Evolutionary conservation across 192 early-diverging fungal genomes (phyloP), one percentile per base, ranked within the genome.

Genomic region (Backusella luteola): DNA sequence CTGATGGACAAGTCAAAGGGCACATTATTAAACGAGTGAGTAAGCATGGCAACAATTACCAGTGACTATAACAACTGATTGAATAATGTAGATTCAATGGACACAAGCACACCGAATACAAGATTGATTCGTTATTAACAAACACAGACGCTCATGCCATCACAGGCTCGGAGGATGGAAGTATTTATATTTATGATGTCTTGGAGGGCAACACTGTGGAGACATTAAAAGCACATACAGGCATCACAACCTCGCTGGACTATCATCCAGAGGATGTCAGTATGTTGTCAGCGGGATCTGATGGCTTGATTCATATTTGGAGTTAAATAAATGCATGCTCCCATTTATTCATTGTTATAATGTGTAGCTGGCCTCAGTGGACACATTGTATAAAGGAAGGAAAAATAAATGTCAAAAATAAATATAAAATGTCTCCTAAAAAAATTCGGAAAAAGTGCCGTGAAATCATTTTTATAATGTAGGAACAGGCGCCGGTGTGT

Each of bases 111-210:
- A 76, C 71, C 26, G 79, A 91, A 69, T 98, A 97, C 81, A 89
- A 93, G 35, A 84, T 97, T 34, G 88, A 85, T 19, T 92, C 93
- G 35, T 86, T 89, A 44, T 80, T 98, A 7, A 86, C 88, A 14
- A 89, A 89, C 69, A 89, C 87, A 46, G 94, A 94, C 73, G 86
- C 90, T 4, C 74, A 90, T 77, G 92, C 96, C 0, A 85, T 96
- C 15, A 93, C 92, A 72, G 97, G 97, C 1, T 94, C 93, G 53
- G 96, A 99, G 77, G 95, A 98, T 78, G 95, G 95, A 11, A 84
- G 81, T 41, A 91, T 98, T 6, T 91, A 91, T 79, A 85, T 96
- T 42, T 99, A 96, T 96, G 92, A 96, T 83, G 79, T 95, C 23
- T 82, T 94, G 14, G 92, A 91, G 66, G 74, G 79, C 14, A 73